Conservation (phyloP, 305 asterid genomes). For the Fraxinus sp. region DNA sequence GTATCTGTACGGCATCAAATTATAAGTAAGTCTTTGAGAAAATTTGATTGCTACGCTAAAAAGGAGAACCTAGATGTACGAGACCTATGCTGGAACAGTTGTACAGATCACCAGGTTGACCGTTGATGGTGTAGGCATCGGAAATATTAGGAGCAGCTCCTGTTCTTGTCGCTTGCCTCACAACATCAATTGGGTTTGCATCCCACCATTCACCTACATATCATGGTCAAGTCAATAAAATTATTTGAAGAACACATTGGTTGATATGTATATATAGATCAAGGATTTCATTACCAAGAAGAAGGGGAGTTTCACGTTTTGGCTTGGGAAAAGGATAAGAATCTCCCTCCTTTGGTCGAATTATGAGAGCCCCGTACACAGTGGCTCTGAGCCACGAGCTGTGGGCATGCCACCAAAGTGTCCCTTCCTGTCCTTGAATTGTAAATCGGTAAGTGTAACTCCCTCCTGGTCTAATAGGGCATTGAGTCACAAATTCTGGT, state of each 20-base stretch:
- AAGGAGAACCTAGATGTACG: not conserved
- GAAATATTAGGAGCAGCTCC: slow-evolving; percentile 80
- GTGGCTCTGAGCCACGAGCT: slow-evolving; percentile 83
- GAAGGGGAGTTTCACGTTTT: slow-evolving; percentile 50
- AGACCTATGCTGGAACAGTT: slow-evolving; percentile 70
- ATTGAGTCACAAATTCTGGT: slow-evolving; percentile 72
- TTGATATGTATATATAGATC: not conserved
- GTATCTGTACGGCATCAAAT: slow-evolving; percentile 42
- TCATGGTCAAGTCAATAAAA: not conserved
- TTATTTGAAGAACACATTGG: not conserved
- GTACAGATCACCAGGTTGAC: slow-evolving; percentile 85
- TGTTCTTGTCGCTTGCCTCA: slow-evolving; percentile 64
- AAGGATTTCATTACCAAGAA: slow-evolving; percentile 50
- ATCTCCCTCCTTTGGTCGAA: slow-evolving; percentile 57
- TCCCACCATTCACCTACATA: slow-evolving; percentile 88
- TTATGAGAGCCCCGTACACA: slow-evolving; percentile 68
- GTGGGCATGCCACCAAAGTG: slow-evolving; percentile 91
- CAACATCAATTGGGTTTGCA: slow-evolving; percentile 69
- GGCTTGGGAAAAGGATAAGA: slow-evolving; percentile 67
- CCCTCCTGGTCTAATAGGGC: slow-evolving; percentile 70
- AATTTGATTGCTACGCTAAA: not conserved
- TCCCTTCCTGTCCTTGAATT: slow-evolving; percentile 71
- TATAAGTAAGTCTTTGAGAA: not conserved
- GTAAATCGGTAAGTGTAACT: slow-evolving; percentile 67
- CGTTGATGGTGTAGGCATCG: slow-evolving; percentile 78